Percentiles rank a stretch among this genome's conserved stretches.
Evolutionary conservation across 2,329 filamentous ascomycete genomes (phyloP).

Genomic region (Rhinocladiella similis): DNA sequence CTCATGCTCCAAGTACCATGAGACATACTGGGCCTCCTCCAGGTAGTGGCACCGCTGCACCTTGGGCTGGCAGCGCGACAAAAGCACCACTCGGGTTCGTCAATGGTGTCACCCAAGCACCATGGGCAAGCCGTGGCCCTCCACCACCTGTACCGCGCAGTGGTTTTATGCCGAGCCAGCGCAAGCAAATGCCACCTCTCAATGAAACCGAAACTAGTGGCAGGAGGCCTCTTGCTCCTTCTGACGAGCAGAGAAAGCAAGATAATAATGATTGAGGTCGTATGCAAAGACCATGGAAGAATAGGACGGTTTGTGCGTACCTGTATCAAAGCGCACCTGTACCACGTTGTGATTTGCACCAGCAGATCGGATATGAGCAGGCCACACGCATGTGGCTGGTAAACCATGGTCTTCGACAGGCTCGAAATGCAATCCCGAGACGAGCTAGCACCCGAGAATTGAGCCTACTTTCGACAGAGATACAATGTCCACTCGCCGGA

Average conservation of each 20-base stretch:
- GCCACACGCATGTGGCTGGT: no score
- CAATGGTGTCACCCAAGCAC: slow-evolving; percentile 30
- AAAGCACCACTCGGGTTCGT: slow-evolving; percentile 27
- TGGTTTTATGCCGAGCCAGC: slow-evolving; percentile 6
- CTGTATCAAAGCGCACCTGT: no score
- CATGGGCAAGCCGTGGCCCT: slow-evolving; percentile 26
- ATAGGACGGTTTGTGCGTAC: no score
- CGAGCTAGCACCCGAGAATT: no score
- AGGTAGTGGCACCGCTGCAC: slow-evolving; percentile 24
- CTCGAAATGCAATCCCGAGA: no score
- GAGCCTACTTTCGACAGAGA: no score
- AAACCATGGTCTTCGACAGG: no score
- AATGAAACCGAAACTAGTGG: slow-evolving; percentile 1
- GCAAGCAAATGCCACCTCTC: slow-evolving; percentile 14
- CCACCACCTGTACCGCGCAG: slow-evolving; percentile 16
- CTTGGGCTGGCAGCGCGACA: slow-evolving; percentile 26
- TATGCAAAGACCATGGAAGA: neutral
- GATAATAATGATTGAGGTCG: neutral
- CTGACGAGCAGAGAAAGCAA: slow-evolving; percentile 1
- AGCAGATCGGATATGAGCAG: no score
- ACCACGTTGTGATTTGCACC: no score
- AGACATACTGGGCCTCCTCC: slow-evolving; percentile 13
- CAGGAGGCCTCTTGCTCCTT: neutral
- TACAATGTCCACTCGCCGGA: neutral
- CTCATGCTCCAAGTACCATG: slow-evolving; percentile 10